Base-by-base conservation (phyloP, 345 rosid species). In the Clarkia xantiana region DNA sequence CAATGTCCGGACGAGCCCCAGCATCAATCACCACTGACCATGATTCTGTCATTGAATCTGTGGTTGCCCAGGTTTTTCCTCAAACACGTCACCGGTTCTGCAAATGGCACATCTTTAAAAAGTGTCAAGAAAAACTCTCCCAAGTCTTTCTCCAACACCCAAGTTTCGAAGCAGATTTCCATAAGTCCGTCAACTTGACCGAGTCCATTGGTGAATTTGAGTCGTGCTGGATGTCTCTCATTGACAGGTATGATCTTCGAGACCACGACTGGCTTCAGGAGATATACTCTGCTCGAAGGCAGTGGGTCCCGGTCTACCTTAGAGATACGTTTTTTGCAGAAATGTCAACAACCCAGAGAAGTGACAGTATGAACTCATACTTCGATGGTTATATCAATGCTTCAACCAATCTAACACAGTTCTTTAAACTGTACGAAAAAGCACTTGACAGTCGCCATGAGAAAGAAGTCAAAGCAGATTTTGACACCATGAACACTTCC, bases 221-320 rank as follows among this genome's bases (percentile, higher is more conserved):
- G 51, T 72, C 76, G 19, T 73, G 66, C 46, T 76, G 82, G 82
- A 41, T 59, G 50, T 57, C 74, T 14, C 69, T 73, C 15, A 59
- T 73, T 36, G 74, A 73, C 42, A 62, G 68, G 47, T 73, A 73
- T 63, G 73, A 62, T 14, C 70, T 76, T 39, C 54, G 55, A 55
- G 76, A 58, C 39, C 68, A 73, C 51, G 82, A 76, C 23, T 76
- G 82, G 82, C 76, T 76, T 40, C 82, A 65, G 48, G 51, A 74
- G 23, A 53, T 76, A 51, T 70, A 73, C 41, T 51, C 68, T 46
- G 69, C 53, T 53, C 74, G 78, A 40, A 58, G 67, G 40, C 82
- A 76, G 45, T 76, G 82, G 82, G 74, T 76, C 20, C 73, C 78
- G 19, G 82, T 71, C 16, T 76, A 67, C 44, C 41, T 76, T 48